Evolutionary conservation across 192 early-diverging fungal species (phyloP).

Genomic region (Coemansia sp.): DNA sequence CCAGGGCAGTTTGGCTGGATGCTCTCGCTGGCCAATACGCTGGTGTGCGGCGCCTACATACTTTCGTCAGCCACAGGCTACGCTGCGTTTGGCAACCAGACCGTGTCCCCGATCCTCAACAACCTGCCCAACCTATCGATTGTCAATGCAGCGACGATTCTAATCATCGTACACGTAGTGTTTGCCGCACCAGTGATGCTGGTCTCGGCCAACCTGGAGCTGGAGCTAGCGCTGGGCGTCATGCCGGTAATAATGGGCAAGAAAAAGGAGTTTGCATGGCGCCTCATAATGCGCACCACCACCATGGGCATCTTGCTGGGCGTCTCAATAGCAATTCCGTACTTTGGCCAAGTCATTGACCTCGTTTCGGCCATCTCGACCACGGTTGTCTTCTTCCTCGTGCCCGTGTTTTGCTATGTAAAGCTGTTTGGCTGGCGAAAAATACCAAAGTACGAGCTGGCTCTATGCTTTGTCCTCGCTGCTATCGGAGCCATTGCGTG

Average conservation of each 20-base stretch:
- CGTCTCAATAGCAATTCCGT: constrained; percentile 72
- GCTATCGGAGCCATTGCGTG: constrained; percentile 36
- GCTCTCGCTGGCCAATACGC: constrained; percentile 57
- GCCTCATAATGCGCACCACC: constrained; percentile 55
- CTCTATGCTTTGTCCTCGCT: constrained; percentile 29
- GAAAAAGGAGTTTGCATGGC: constrained; percentile 57
- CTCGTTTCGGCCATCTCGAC: constrained; percentile 78
- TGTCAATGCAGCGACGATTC: constrained; percentile 62
- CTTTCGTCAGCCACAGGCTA: constrained; percentile 71
- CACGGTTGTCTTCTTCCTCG: constrained; percentile 76
- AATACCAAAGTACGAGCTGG: constrained; percentile 37
- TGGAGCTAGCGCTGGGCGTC: constrained; percentile 66
- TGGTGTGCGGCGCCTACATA: constrained; percentile 69
- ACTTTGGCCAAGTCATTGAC: constrained; percentile 77
- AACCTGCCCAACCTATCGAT: constrained; percentile 64
- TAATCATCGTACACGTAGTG: constrained; percentile 81
- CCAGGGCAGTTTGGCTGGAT: constrained; percentile 68
- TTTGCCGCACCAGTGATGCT: constrained; percentile 75
- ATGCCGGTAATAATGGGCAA: constrained; percentile 56
- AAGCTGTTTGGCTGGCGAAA: constrained; percentile 66
- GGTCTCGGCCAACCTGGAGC: constrained; percentile 70
- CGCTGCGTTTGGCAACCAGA: constrained; percentile 64
- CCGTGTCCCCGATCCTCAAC: constrained; percentile 66
- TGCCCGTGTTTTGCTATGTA: constrained; percentile 76
- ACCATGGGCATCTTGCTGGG: constrained; percentile 61